Evolutionary conservation across 257 asterid genomes (phyloP).

Genomic region (Pogostemon cablin): DNA sequence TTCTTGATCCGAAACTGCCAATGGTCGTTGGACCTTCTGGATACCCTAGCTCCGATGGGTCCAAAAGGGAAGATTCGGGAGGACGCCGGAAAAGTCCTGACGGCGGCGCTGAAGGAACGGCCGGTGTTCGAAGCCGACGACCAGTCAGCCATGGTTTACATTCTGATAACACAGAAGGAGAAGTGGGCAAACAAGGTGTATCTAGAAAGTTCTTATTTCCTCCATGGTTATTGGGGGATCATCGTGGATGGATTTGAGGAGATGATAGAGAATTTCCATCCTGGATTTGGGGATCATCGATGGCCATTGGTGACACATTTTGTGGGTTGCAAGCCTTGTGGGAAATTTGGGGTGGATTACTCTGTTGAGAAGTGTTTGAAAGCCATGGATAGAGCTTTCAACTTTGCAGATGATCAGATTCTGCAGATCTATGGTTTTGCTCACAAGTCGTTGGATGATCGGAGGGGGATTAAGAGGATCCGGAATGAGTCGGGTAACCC

Average conservation of each 20-base stretch:
- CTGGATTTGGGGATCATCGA: neutral
- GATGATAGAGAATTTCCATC: neutral
- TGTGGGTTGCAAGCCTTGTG: conserved; percentile 9
- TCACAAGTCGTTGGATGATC: neutral
- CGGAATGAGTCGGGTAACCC: neutral
- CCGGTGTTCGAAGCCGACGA: conserved; percentile 6
- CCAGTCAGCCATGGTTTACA: neutral
- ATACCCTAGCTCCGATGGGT: conserved; percentile 16
- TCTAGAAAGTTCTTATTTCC: neutral
- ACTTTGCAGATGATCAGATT: conserved; percentile 12
- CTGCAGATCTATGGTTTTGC: conserved; percentile 13
- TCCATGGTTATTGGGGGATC: conserved; percentile 15
- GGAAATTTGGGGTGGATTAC: neutral
- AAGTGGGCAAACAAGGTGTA: conserved; percentile 11
- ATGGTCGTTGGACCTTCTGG: conserved; percentile 14
- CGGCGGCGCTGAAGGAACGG: neutral
- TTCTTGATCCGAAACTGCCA: conserved; percentile 10
- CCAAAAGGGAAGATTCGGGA: neutral
- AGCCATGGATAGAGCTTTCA: conserved; percentile 8
- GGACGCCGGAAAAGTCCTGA: neutral
- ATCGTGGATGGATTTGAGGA: conserved; percentile 3
- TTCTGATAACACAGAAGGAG: neutral
- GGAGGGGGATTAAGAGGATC: conserved; percentile 9
- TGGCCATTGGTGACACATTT: conserved; percentile 13
- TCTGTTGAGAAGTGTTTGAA: conserved; percentile 5